Evolutionary conservation across 306 rosid genomes (phyloP).

Genomic region (cucumber (Cucumis sativus)): Cucumber_9930_V3 NC_026657.2:14104001-14104500

Average conservation of each 20-base stretch:
- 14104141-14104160: conserved; percentile 26
- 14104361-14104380: neutral
- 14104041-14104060: conserved; percentile 23
- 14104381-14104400: neutral
- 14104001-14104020: neutral
- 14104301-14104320: conserved; percentile 1
- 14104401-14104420: neutral
- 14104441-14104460: neutral
- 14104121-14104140: conserved; percentile 32
- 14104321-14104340: neutral
- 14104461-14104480: neutral
- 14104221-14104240: conserved; percentile 19
- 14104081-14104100: conserved; percentile 21
- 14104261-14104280: conserved; percentile 18
- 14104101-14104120: conserved; percentile 31
- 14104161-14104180: conserved; percentile 28
- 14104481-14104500: neutral
- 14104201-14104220: conserved; percentile 25
- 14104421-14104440: neutral
- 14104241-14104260: conserved; percentile 18
- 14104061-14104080: conserved; percentile 29
- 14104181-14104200: conserved; percentile 25
- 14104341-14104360: neutral
- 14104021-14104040: neutral
- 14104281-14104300: conserved; percentile 12